Percentiles rank a stretch among this genome's conserved stretches.
phyloP scores from a whole-genome alignment of 139 green algal genomes.

The Volvox africanus region DNA sequence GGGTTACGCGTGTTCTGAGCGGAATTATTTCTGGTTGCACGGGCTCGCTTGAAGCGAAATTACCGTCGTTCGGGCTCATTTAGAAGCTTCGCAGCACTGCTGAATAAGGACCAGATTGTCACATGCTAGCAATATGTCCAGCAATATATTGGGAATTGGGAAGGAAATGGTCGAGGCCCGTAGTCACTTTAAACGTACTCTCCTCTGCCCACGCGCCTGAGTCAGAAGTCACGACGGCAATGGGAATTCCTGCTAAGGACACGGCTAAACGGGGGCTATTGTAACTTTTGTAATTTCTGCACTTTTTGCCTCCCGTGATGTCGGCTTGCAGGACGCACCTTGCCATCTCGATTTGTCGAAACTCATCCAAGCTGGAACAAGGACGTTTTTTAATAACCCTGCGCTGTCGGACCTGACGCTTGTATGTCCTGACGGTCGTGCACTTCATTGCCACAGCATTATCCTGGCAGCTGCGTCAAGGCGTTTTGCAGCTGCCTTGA shows the following conservation, averaged over 20 bases:
- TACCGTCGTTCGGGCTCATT: too few relatives aligned
- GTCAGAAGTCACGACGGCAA: too few relatives aligned
- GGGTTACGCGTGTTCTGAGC: too few relatives aligned
- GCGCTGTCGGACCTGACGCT: conserved; percentile 29
- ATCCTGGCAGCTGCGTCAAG: conserved; percentile 28
- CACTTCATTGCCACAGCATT: conserved; percentile 31
- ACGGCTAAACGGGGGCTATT: too few relatives aligned
- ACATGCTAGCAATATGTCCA: too few relatives aligned
- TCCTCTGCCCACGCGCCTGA: background rate
- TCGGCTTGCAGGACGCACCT: background rate
- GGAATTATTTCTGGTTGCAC: too few relatives aligned
- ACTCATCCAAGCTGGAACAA: conserved; percentile 19
- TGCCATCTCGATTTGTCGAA: conserved; percentile 34
- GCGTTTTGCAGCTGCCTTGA: conserved; percentile 19
- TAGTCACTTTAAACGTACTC: background rate
- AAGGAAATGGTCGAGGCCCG: background rate
- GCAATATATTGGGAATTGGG: too few relatives aligned
- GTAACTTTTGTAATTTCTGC: background rate
- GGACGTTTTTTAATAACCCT: conserved; percentile 40
- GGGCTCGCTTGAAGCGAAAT: too few relatives aligned
- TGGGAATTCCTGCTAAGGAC: too few relatives aligned
- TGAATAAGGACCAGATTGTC: too few relatives aligned
- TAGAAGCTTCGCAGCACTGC: too few relatives aligned
- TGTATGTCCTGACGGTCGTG: conserved; percentile 27
- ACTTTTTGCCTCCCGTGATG: background rate